Evolutionary conservation across 352 stramenopile genomes (phyloP).

Genomic region (Globisporangium barbulae): DNA sequence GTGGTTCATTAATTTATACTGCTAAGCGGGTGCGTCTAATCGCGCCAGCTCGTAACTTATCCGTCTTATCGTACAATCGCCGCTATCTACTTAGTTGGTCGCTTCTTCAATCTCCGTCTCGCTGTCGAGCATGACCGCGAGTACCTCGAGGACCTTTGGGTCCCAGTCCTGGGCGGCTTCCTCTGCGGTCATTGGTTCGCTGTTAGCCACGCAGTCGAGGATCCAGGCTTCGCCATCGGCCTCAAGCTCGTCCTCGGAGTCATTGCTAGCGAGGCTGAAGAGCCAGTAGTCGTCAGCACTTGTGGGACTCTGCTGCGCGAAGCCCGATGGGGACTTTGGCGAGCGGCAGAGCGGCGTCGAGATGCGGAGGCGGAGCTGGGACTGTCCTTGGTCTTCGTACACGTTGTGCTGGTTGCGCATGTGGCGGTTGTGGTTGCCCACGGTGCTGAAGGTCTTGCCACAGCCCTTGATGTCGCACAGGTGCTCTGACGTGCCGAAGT

Average conservation of each 20-base stretch:
- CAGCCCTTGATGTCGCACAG: slow-evolving; percentile 12
- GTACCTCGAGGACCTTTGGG: not conserved
- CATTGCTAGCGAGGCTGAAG: slow-evolving; percentile 1
- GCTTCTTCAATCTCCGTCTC: not conserved
- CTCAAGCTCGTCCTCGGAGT: not conserved
- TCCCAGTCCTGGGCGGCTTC: slow-evolving; percentile 11
- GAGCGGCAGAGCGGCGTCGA: not conserved
- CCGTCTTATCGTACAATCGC: not conserved
- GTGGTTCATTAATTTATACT: slow-evolving; percentile 7
- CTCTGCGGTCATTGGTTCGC: slow-evolving; percentile 4
- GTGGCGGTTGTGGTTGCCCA: slow-evolving; percentile 21
- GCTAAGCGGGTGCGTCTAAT: not conserved
- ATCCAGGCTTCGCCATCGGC: slow-evolving; percentile 9
- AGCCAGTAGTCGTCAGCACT: slow-evolving; percentile 9
- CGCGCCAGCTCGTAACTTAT: not conserved
- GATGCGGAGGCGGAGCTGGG: not conserved
- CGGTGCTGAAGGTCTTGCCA: slow-evolving; percentile 23
- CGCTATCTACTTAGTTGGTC: not conserved
- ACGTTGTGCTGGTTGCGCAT: slow-evolving; percentile 23
- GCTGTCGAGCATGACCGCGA: slow-evolving; percentile 7
- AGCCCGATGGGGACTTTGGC: not conserved
- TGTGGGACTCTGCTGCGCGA: slow-evolving; percentile 8
- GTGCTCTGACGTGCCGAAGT: slow-evolving; percentile 29
- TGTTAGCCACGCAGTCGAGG: not conserved
- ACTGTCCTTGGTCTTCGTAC: slow-evolving; percentile 3